Percentiles rank a stretch among this genome's conserved stretches.
These are phyloP conservation scores for Tricholoma sp. DNA, from an alignment of 768 basidiomycete genomes.

Conservation along the genomic window DNA sequence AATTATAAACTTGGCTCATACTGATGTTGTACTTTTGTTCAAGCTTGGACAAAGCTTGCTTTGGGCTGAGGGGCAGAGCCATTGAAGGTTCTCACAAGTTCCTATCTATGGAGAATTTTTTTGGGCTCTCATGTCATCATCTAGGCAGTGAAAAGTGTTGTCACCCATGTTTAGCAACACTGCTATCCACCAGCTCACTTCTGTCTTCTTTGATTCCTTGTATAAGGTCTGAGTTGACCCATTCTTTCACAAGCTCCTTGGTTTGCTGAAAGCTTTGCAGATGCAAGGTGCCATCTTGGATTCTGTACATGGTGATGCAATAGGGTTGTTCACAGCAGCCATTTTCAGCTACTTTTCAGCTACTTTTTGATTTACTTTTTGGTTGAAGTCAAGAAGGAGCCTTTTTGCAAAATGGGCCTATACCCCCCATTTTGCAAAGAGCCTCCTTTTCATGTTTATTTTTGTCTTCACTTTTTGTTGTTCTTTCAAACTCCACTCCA, in stretches of 20 bases:
- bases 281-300: constrained; percentile 23
- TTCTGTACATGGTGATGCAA: constrained; percentile 28
- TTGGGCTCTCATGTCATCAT: not conserved
- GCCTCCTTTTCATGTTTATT: too few relatives aligned
- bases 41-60: constrained; percentile 33
- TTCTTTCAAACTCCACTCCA: too few relatives aligned
- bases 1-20: too few relatives aligned
- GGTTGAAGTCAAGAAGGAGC: too few relatives aligned
- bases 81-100: constrained; percentile 23
- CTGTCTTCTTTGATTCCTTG: constrained; percentile 35
- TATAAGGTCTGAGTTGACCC: constrained; percentile 27
- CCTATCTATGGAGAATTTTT: not conserved
- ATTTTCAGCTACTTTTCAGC: too few relatives aligned
- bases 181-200: constrained; percentile 31
- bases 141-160: constrained; percentile 33
- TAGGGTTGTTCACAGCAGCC: too few relatives aligned
- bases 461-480: too few relatives aligned
- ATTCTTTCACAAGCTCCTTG: not conserved
- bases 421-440: too few relatives aligned
- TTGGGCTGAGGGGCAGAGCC: constrained; percentile 37
- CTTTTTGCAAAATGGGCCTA: too few relatives aligned
- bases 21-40: constrained; percentile 1
- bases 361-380: too few relatives aligned
- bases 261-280: constrained; percentile 10
- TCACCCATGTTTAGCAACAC: constrained; percentile 37